Base-by-base conservation (phyloP, 202 grass and related monocot species). In the Setaria italica region DNA sequence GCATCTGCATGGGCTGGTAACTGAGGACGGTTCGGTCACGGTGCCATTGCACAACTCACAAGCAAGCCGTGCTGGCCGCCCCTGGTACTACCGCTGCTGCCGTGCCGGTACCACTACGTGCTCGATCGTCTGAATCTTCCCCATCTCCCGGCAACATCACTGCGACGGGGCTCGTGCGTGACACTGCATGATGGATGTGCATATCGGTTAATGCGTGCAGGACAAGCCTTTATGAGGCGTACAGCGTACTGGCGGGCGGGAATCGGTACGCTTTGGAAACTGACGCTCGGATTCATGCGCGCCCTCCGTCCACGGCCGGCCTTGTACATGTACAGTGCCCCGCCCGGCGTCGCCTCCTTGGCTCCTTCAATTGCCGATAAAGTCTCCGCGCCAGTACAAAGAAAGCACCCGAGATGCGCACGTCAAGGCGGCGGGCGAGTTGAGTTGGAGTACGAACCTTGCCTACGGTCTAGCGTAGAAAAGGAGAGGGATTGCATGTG, bases 181-280 rank as follows among this genome's bases (percentile, higher is more conserved):
- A 4, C 50, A 15, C 50, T 8, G 43, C 43, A 45, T 33, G 67
- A 62, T 46, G 14, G 7, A 45, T 32, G 19, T 20, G 19, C n/a
- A 5, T 9, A 17, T 76, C 0, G 77, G 62, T 55, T 86, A 80
- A 72, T 54, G 82, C 71, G 62, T 63, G 29, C 5, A 60, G 86
- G 72, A 51, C 79, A n/a, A n/a, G 65, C 14, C 80, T 71, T 88
- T 72, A 88, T 45, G 79, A 43, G 3, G 53, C 85, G 85, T 87
- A 62, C 37, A 39, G 37, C 43, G 43, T 45, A 45, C 85, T 67
- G 62, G 8, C 46, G 43, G 7, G 11, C 48, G 21, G 25, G 59
- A 29, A 71, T 71, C 0, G 46, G 80, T 70, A 82, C 80, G 30
- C 87, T 68, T 53, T 80, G 87, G 68, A 17, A 54, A 33, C 29